Evolutionary conservation across 495 filamentous ascomycete species (phyloP).

Genomic region (Polyplosphaeria fusca): DNA sequence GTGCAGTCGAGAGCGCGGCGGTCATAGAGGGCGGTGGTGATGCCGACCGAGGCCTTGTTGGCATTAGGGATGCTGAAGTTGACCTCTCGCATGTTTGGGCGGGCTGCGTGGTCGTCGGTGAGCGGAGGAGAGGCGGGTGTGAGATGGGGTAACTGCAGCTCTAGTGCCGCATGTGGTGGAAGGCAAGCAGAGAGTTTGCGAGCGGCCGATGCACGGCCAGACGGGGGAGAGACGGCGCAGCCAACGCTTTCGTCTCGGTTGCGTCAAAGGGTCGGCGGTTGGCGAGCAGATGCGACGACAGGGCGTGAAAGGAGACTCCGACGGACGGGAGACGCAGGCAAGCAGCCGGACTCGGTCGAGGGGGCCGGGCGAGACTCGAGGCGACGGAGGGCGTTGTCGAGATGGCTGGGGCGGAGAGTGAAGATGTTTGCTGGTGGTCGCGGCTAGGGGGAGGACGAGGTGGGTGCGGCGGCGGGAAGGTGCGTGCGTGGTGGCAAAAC

Average conservation of each 20-base stretch:
- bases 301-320: background rate
- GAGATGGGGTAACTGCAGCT: conserved; percentile 20
- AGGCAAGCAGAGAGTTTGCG: conserved; percentile 11
- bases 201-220: conserved; percentile 2
- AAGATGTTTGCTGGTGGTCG: conserved; percentile 31
- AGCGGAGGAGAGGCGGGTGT: background rate
- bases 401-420: conserved; percentile 19
- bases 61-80: conserved; percentile 99
- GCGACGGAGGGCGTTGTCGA: conserved; percentile 3
- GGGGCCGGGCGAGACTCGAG: background rate
- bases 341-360: conserved; percentile 15
- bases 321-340: conserved; percentile 5
- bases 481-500: conserved; percentile 33
- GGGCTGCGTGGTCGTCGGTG: background rate
- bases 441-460: too few species aligned
- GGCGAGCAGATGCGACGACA: background rate
- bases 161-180: conserved; percentile 31
- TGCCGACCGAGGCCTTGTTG: conserved; percentile 99
- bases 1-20: conserved; percentile 96
- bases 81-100: conserved; percentile 84
- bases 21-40: conserved; percentile 97
- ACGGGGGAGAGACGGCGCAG: conserved; percentile 7
- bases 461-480: conserved; percentile 25
- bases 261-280: conserved; percentile 1
- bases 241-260: conserved; percentile 11